These are phyloP conservation scores for Fusarium mundagurra DNA, from an alignment of 2,329 filamentous ascomycete species.

Conservation along the genomic window DNA sequence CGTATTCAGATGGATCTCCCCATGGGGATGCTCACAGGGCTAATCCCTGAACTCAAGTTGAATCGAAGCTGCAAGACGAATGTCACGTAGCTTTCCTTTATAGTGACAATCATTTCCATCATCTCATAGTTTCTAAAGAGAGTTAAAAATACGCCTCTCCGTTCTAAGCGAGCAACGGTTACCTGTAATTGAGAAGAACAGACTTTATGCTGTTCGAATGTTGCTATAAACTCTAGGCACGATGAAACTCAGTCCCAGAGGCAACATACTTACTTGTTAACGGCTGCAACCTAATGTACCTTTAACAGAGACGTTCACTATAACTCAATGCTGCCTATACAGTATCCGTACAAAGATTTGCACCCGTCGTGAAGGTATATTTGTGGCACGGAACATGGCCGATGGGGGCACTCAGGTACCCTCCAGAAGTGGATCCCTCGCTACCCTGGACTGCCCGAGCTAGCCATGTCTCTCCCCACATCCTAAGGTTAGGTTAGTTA, in stretches of 20 bases:
- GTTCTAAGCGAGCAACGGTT: background rate
- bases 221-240: background rate
- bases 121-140: background rate
- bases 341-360: background rate
- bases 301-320: background rate
- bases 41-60: background rate
- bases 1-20: conserved; percentile 3
- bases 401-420: background rate
- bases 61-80: background rate
- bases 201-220: background rate
- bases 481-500: background rate
- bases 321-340: background rate
- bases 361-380: conserved; percentile 5
- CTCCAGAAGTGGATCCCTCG: background rate
- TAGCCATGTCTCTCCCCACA: conserved; percentile 16
- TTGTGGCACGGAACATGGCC: conserved; percentile 24
- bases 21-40: conserved; percentile 9
- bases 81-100: background rate
- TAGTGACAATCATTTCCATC: background rate
- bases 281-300: background rate
- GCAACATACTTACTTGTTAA: background rate
- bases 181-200: background rate
- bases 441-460: background rate
- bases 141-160: background rate
- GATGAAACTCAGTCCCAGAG: too few relatives aligned